phyloP scores from a whole-genome alignment of 371 early-diverging fungal species.

The Mucor circinelloides region DNA sequence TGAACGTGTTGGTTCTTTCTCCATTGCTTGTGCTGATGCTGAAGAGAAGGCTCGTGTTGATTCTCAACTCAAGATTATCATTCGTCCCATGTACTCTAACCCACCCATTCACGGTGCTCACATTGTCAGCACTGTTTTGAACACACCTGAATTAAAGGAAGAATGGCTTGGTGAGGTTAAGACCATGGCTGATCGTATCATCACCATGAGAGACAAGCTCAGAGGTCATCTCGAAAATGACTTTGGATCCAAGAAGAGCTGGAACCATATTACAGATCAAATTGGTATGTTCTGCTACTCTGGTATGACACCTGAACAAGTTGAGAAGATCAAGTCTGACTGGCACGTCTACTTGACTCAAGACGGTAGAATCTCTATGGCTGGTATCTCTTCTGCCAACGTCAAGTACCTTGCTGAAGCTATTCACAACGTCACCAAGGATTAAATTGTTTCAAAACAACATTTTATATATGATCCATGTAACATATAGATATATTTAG shows the following conservation, averaged over 20 bases:
- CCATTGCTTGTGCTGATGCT: conserved; percentile 76
- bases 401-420: conserved; percentile 96
- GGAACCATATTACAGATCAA: conserved; percentile 94
- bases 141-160: conserved; percentile 69
- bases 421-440: conserved; percentile 92
- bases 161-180: conserved; percentile 96
- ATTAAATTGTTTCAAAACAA: not conserved
- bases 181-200: conserved; percentile 97
- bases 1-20: conserved; percentile 97
- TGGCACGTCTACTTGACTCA: conserved; percentile 94
- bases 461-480: not conserved
- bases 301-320: conserved; percentile 82
- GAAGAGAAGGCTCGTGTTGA: conserved; percentile 87
- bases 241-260: conserved; percentile 76
- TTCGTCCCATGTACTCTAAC: conserved; percentile 98
- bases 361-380: conserved; percentile 97
- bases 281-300: conserved; percentile 98
- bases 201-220: conserved; percentile 85
- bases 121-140: conserved; percentile 89
- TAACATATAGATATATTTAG: not conserved
- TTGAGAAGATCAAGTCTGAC: conserved; percentile 82
- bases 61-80: conserved; percentile 93
- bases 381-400: conserved; percentile 92
- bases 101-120: conserved; percentile 95
- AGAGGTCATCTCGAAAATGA: conserved; percentile 81